A percentile compares a stretch with the other conserved stretches of the same genome.
Evolutionary conservation across 1,284 basidiomycete species (phyloP).

Genomic region (Cryptococcus sp.): DNA sequence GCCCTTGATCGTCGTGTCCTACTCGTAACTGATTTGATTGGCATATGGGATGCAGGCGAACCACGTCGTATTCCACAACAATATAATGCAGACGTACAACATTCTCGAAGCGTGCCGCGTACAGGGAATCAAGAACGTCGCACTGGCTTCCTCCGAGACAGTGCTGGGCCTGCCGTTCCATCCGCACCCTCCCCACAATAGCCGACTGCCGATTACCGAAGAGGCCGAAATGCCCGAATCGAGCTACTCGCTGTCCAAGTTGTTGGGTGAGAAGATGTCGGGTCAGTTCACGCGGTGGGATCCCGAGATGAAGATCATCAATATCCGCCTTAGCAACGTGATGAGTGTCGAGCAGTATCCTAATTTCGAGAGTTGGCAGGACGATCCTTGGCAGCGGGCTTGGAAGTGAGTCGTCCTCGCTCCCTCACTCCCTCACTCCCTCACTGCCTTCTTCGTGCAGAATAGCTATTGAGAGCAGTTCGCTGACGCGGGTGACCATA

Average conservation of each 20-base stretch:
- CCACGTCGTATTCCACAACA: constrained; percentile 50
- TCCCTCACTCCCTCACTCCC: too few species aligned
- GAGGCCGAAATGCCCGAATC: constrained; percentile 48
- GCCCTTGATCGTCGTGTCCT: not conserved
- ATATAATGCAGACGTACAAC: constrained; percentile 50
- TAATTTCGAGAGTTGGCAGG: constrained; percentile 50
- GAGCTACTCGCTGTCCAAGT: constrained; percentile 50
- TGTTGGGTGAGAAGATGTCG: constrained; percentile 51
- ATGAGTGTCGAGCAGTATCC: constrained; percentile 51
- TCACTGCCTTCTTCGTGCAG: not conserved
- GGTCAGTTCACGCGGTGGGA: constrained; percentile 52
- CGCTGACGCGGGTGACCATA: constrained; percentile 6
- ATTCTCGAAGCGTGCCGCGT: constrained; percentile 52
- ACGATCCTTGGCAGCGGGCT: constrained; percentile 43
- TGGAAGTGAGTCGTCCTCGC: constrained; percentile 40
- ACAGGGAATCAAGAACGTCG: constrained; percentile 44
- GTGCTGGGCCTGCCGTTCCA: constrained; percentile 52
- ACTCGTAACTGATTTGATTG: not conserved
- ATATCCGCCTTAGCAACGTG: constrained; percentile 51
- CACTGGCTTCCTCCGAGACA: constrained; percentile 50
- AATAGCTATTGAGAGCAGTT: too few species aligned
- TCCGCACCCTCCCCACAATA: constrained; percentile 35
- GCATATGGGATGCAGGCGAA: constrained; percentile 21
- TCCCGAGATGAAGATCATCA: constrained; percentile 48
- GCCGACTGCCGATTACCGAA: constrained; percentile 48